A percentile compares a stretch with the other conserved stretches of the same genome.
phyloP scores from a whole-genome alignment of 2,329 filamentous ascomycete genomes.

The Albifimbria verrucaria region DNA sequence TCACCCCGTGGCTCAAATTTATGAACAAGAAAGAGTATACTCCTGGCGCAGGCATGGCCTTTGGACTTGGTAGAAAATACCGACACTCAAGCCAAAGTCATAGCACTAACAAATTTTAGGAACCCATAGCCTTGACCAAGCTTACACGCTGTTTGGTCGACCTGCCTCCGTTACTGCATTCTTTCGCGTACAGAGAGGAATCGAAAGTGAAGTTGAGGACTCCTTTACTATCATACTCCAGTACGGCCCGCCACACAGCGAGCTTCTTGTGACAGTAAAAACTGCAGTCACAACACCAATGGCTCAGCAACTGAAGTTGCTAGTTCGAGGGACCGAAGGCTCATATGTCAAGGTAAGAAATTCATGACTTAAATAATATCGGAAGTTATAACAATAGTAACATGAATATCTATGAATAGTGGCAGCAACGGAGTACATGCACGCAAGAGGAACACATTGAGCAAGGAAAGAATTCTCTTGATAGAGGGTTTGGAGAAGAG shows the following conservation, averaged over 20 bases:
- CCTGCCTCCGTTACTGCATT: conserved; percentile 18
- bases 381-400: no score
- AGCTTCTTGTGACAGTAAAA: conserved; percentile 17
- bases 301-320: conserved; percentile 13
- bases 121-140: conserved; percentile 19
- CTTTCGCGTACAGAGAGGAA: conserved; percentile 14
- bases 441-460: conserved; percentile 23
- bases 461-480: conserved; percentile 9
- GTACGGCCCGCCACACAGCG: conserved; percentile 40
- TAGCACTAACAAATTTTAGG: conserved; percentile 4
- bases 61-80: conserved; percentile 32
- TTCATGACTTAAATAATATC: no score
- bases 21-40: conserved; percentile 29
- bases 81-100: no score
- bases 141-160: conserved; percentile 10
- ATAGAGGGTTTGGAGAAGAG: conserved; percentile 14
- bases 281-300: conserved; percentile 13
- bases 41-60: conserved; percentile 38
- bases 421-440: conserved; percentile 38
- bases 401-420: conserved; percentile 36
- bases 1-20: conserved; percentile 31
- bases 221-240: conserved; percentile 56
- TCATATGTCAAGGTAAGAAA: conserved; percentile 15
- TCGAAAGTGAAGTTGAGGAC: conserved; percentile 35
- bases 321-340: conserved; percentile 16